phyloP scores from a whole-genome alignment of 306 rosid genomes.

The Sechiopsis laciniata region DNA sequence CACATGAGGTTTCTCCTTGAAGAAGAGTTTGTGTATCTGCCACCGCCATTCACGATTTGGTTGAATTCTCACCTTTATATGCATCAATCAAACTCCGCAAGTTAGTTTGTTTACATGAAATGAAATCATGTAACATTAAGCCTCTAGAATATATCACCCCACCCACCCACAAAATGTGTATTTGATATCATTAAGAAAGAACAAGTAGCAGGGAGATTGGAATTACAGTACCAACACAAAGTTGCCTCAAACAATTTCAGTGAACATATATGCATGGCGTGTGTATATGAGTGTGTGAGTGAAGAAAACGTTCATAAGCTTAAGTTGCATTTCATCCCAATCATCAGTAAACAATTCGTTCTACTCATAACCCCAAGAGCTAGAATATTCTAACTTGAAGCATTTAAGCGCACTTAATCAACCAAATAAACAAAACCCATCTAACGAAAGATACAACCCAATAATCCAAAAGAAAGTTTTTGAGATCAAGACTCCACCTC shows the following conservation, averaged over 20 bases:
- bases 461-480: constrained; percentile 22
- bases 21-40: constrained; percentile 63
- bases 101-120: constrained; percentile 8
- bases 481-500: constrained; percentile 19
- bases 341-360: background rate
- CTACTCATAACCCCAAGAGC: constrained; percentile 23
- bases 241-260: background rate
- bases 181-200: background rate
- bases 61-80: constrained; percentile 36
- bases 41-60: constrained; percentile 67
- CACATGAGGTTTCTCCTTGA: constrained; percentile 69
- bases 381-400: constrained; percentile 11
- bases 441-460: constrained; percentile 19
- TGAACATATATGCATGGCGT: background rate
- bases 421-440: constrained; percentile 23
- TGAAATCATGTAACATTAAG: constrained; percentile 1
- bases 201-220: background rate
- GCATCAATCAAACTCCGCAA: constrained; percentile 26
- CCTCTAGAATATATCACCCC: background rate
- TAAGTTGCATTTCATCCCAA: background rate
- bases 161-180: background rate
- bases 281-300: background rate
- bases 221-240: background rate
- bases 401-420: constrained; percentile 14
- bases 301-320: background rate